Evolutionary conservation across 129 eudicot species (phyloP).

Genomic region (Saposhnikovia divaricata): DNA sequence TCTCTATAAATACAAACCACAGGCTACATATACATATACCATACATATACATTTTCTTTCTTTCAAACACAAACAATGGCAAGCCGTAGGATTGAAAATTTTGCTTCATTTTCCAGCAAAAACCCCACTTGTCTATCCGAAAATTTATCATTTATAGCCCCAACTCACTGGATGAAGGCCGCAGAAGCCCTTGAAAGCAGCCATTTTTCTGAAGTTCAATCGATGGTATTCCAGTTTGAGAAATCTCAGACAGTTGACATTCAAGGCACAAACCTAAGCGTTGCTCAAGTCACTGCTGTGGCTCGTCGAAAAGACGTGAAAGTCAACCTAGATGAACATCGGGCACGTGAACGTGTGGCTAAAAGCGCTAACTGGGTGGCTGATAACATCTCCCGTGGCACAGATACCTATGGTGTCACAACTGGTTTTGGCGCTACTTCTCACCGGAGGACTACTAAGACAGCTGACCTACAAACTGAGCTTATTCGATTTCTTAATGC

Average conservation of each 20-base stretch:
- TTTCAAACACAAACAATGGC: not conserved
- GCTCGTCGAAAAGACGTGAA: slow-evolving; percentile 8
- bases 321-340: not conserved
- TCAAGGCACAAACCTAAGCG: slow-evolving; percentile 1
- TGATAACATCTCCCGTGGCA: slow-evolving; percentile 7
- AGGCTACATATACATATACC: not conserved
- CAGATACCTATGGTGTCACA: not conserved
- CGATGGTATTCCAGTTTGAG: slow-evolving; percentile 3
- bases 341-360: slow-evolving; percentile 10
- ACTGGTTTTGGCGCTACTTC: slow-evolving; percentile 5
- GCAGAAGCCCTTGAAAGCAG: slow-evolving; percentile 6
- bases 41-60: not conserved
- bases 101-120: not conserved
- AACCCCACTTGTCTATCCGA: not conserved
- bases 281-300: slow-evolving; percentile 8
- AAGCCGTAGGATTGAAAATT: not conserved
- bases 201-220: not conserved
- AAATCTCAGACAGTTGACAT: not conserved
- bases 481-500: slow-evolving; percentile 11
- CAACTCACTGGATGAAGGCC: slow-evolving; percentile 11
- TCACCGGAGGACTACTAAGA: slow-evolving; percentile 2
- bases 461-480: slow-evolving; percentile 3
- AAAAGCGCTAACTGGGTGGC: slow-evolving; percentile 11
- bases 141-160: not conserved
- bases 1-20: not conserved